Evolutionary conservation across 768 basidiomycete species (phyloP), one percentile per base, ranked within the genome.

Genomic region (Psilocybe cubensis): DNA sequence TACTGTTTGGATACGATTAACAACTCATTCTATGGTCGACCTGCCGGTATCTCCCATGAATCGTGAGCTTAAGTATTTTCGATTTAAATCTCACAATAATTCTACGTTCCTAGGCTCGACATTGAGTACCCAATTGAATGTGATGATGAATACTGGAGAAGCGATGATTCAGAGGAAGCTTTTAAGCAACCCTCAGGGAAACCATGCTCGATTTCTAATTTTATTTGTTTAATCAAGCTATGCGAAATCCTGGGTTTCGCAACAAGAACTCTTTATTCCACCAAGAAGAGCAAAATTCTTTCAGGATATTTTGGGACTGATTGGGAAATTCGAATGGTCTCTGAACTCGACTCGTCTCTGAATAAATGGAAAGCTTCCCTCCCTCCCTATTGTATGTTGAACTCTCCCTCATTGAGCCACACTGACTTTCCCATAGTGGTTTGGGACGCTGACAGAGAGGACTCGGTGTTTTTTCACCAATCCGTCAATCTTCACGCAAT

Each of bases 191-290:
- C 92, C 0, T 69, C 80, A 2, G 79, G 76, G 21, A 85, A 83
- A 67, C 84, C 86, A 0, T 87, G 85, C 2, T 68, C 69, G 14
- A 66, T 89, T 9, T 70, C 86, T 0, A 81, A 77, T 28, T 89
- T 90, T 67, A 76, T 83, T 28, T 73, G 78, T 33, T 73, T 75
- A 18, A 72, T 89, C 44, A 84, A 84, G 56, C 74, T 94, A 0
- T 80, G 79, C 52, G 84, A 87, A 57, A 84, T 92, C 33, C 72
- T 86, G 17, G 83, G 83, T 3, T 87, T 87, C 49, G 77, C 82
- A 0, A 66, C 90, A 43, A 76, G 87, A n/a, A 88, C 88, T 0
- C 83, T 91, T 88, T 95, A 94, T 67, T 86, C 91, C n/a, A 90
- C 91, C 62, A 91, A 89, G 67, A 89, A 88, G 63, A 84, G 84